Percentiles rank a stretch among this genome's conserved stretches.
These are phyloP conservation scores for Penicillium sp. DNA, from an alignment of 2,329 filamentous ascomycete genomes.

Conservation along the genomic window DNA sequence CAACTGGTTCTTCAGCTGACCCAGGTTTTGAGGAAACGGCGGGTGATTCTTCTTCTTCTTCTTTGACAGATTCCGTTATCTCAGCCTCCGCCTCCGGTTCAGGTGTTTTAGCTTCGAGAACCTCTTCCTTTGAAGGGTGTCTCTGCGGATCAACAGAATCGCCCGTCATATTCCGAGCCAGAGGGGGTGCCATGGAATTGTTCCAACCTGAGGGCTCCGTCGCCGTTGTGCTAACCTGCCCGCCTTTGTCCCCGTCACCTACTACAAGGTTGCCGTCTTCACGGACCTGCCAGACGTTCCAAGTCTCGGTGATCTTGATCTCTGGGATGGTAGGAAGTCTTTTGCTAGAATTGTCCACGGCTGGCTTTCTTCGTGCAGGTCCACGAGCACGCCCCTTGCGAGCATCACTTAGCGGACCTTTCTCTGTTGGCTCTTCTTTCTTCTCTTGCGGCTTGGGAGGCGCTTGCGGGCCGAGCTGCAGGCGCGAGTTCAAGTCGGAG, in stretches of 20 bases:
- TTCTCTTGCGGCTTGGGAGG: conserved; percentile 72
- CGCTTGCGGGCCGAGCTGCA: conserved; percentile 82
- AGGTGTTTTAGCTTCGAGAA: not conserved
- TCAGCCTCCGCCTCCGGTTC: not conserved
- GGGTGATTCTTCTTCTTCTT: not conserved
- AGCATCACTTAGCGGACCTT: conserved; percentile 82
- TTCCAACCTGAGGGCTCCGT: conserved; percentile 23
- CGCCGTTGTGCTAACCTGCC: conserved; percentile 20
- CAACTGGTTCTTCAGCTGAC: not conserved
- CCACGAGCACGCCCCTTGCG: conserved; percentile 89
- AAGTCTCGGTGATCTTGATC: conserved; percentile 44
- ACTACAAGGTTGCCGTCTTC: conserved; percentile 41
- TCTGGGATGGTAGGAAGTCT: conserved; percentile 41
- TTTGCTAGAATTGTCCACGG: conserved; percentile 60
- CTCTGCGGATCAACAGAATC: conserved; percentile 39
- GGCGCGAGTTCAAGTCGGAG: conserved; percentile 86
- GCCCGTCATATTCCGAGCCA: conserved; percentile 41
- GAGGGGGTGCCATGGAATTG: conserved; percentile 32
- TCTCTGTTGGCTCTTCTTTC: conserved; percentile 66
- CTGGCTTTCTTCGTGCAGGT: conserved; percentile 75
- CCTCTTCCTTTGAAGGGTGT: conserved; percentile 7
- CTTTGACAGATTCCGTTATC: not conserved
- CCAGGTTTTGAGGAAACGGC: not conserved
- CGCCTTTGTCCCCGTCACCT: conserved; percentile 25
- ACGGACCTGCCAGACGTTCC: conserved; percentile 47